phyloP scores from a whole-genome alignment of 257 asterid species.

The Nicotiana noctiflora region DNA sequence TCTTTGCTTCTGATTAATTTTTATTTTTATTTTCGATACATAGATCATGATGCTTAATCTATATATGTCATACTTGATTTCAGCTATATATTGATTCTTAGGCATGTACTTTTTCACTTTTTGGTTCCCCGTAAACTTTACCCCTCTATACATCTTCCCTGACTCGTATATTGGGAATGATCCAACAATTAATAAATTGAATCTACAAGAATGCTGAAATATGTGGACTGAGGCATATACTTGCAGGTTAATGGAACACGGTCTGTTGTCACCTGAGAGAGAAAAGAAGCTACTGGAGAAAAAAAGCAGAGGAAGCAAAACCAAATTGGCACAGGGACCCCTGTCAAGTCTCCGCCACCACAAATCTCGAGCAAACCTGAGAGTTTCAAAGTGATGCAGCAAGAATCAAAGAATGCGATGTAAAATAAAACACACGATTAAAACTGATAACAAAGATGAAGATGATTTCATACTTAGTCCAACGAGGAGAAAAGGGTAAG shows the following conservation, averaged over 20 bases:
- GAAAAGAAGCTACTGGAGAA: conserved; percentile 54
- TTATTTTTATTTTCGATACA: not conserved
- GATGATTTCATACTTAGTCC: conserved; percentile 54
- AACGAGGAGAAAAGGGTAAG: conserved; percentile 59
- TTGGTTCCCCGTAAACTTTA: not conserved
- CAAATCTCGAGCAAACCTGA: conserved; percentile 12
- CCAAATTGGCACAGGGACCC: conserved; percentile 52
- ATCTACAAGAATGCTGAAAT: not conserved
- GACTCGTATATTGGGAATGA: not conserved
- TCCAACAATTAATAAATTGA: not conserved
- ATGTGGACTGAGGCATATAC: not conserved
- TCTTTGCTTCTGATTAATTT: not conserved
- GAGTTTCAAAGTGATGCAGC: conserved; percentile 46
- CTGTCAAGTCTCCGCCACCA: conserved; percentile 49
- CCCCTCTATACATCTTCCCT: not conserved
- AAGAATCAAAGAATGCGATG: conserved; percentile 42
- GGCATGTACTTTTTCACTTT: not conserved
- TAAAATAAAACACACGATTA: conserved; percentile 46
- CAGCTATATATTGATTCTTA: not conserved
- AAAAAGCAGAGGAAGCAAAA: conserved; percentile 73
- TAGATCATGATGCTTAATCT: not conserved
- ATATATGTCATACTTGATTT: not conserved
- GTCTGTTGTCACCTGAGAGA: conserved; percentile 61
- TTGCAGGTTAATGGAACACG: conserved; percentile 84
- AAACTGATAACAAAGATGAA: conserved; percentile 46